Percentiles rank a stretch among this genome's conserved stretches.
Conservation (phyloP, 2,329 filamentous ascomycete genomes). For the Xylaria arbuscula region DNA sequence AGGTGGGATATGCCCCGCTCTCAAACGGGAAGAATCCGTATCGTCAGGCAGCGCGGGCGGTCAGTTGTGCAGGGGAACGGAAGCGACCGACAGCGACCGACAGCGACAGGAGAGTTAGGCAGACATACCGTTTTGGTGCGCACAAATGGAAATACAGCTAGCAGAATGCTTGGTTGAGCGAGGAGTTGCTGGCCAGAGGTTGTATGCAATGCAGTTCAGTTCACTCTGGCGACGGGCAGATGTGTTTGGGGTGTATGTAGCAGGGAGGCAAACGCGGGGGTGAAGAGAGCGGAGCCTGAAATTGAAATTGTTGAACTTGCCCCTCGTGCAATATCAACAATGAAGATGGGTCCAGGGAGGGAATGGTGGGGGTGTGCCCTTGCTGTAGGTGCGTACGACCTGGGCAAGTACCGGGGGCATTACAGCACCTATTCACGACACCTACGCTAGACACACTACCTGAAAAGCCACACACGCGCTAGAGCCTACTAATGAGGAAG, state of each 20-base stretch:
- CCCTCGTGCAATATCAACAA: conserved; percentile 27
- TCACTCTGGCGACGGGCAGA: conserved; percentile 5
- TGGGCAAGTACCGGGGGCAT: no score
- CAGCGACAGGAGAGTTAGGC: conserved; percentile 30
- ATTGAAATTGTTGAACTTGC: conserved; percentile 34
- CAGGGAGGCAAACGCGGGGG: conserved; percentile 36
- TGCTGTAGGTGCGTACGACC: conserved; percentile 6
- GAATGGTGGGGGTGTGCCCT: not conserved
- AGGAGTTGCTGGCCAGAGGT: conserved; percentile 20
- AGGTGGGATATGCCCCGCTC: conserved; percentile 29
- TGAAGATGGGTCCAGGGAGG: conserved; percentile 17
- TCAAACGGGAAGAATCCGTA: not conserved
- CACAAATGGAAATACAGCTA: conserved; percentile 19
- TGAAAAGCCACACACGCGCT: not conserved
- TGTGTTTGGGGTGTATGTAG: conserved; percentile 19
- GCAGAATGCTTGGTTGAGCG: conserved; percentile 13
- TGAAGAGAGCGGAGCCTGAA: conserved; percentile 28
- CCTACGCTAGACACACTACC: not conserved
- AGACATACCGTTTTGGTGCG: conserved; percentile 34
- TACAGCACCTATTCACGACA: not conserved
- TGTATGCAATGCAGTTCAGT: conserved; percentile 30
- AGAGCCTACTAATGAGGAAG: no score
- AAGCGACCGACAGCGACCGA: not conserved
- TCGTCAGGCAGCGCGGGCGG: conserved; percentile 32
- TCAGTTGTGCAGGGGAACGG: not conserved